Percentiles rank a stretch among this genome's conserved stretches.
Conservation (phyloP, 305 asterid genomes). For the Plantago lanceolata region DNA sequence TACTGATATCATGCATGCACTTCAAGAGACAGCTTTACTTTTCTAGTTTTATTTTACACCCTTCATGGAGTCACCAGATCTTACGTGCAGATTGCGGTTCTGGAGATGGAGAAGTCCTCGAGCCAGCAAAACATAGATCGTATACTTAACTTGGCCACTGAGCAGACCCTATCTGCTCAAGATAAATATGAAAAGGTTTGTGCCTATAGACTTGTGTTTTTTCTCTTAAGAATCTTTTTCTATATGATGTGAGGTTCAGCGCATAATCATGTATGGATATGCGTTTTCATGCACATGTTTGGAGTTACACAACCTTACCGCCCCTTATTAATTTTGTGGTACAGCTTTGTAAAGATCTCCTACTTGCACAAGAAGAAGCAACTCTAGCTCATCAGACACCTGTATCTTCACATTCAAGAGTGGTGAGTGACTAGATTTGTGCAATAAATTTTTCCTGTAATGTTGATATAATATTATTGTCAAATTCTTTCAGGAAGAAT, state of each 20-base stretch:
- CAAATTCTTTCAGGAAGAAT: conserved; percentile 53
- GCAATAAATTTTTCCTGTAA: conserved; percentile 4
- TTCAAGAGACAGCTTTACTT: conserved; percentile 18
- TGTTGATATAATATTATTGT: conserved; percentile 16
- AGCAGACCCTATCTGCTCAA: conserved; percentile 53
- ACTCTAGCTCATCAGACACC: conserved; percentile 52
- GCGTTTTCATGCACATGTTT: conserved; percentile 7
- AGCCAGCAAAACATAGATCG: conserved; percentile 64
- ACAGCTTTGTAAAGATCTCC: conserved; percentile 65
- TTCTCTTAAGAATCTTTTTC: neutral
- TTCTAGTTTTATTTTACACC: conserved; percentile 16
- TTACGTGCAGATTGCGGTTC: conserved; percentile 49
- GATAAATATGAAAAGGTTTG: conserved; percentile 68
- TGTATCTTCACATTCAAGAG: conserved; percentile 37
- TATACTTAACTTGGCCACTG: conserved; percentile 54
- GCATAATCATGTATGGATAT: neutral
- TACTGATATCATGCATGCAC: conserved; percentile 18
- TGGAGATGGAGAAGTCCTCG: conserved; percentile 82
- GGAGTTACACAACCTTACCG: conserved; percentile 15
- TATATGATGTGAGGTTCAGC: conserved; percentile 16
- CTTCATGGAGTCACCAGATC: conserved; percentile 18
- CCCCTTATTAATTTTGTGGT: conserved; percentile 17
- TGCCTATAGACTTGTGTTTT: neutral
- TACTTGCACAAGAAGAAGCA: conserved; percentile 60
- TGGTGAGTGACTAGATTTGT: conserved; percentile 31